Percentiles rank a stretch among this genome's conserved stretches.
These are phyloP conservation scores for Syzygium jambos DNA, from an alignment of 345 rosid genomes.

Conservation along the genomic window DNA sequence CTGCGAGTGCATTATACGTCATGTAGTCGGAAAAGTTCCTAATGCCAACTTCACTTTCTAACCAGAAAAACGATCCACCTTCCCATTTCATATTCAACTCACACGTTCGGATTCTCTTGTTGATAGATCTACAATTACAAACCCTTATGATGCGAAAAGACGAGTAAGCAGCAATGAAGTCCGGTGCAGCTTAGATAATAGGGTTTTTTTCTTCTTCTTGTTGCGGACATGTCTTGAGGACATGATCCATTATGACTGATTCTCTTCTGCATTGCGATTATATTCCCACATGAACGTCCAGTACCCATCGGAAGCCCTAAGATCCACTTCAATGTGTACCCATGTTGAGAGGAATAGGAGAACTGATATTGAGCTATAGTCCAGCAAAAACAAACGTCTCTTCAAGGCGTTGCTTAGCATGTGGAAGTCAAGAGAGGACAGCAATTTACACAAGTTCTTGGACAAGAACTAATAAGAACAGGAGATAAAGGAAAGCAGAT, in stretches of 20 bases:
- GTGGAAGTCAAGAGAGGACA: slow-evolving; percentile 41
- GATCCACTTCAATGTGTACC: slow-evolving; percentile 35
- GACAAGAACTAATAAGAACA: slow-evolving; percentile 19
- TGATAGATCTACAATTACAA: slow-evolving; percentile 31
- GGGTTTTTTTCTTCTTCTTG: no score
- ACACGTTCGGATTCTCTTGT: slow-evolving; percentile 39
- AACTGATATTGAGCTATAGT: slow-evolving; percentile 21
- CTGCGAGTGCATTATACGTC: neutral
- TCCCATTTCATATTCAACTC: slow-evolving; percentile 38
- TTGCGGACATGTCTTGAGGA: no score
- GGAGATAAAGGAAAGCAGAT: neutral
- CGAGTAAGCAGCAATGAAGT: slow-evolving; percentile 24
- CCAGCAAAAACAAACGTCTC: slow-evolving; percentile 47
- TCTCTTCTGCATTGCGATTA: no score
- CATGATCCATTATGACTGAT: no score
- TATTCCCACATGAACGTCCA: no score
- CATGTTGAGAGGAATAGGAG: slow-evolving; percentile 16
- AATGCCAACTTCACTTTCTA: neutral
- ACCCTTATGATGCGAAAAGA: slow-evolving; percentile 2
- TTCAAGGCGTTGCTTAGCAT: slow-evolving; percentile 66
- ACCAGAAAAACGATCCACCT: slow-evolving; percentile 32
- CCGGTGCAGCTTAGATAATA: no score
- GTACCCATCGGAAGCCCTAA: no score
- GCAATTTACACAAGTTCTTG: slow-evolving; percentile 16
- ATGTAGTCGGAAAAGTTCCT: neutral